Percentiles rank a stretch among this genome's conserved stretches.
These are phyloP conservation scores for Apiospora malaysiana DNA, from an alignment of 2,329 filamentous ascomycete genomes.

Conservation along the genomic window DNA sequence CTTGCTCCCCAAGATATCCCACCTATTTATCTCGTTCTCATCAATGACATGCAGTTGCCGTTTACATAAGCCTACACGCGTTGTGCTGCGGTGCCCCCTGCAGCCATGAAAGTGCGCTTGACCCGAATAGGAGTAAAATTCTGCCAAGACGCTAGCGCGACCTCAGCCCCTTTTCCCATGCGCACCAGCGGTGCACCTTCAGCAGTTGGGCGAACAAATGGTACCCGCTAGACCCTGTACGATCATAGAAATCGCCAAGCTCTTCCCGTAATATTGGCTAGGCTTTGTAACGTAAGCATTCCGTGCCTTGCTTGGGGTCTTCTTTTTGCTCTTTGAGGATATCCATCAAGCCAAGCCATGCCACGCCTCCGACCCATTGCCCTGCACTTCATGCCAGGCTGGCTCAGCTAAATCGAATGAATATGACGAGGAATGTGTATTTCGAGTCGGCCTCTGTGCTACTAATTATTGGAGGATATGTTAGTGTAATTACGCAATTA, in stretches of 20 bases:
- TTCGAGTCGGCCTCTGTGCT: too few relatives aligned
- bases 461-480: too few relatives aligned
- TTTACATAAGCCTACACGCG: neutral
- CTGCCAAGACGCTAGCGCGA: constrained; percentile 22
- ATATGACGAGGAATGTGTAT: too few relatives aligned
- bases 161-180: neutral
- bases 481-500: too few relatives aligned
- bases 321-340: neutral
- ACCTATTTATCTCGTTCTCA: neutral
- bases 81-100: neutral
- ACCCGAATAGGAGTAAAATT: constrained; percentile 13
- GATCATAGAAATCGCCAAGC: neutral
- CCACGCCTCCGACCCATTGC: too few relatives aligned
- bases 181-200: neutral
- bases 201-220: neutral
- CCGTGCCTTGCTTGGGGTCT: neutral
- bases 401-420: too few relatives aligned
- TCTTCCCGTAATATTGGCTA: neutral
- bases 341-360: neutral
- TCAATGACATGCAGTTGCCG: neutral
- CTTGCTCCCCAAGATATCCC: neutral
- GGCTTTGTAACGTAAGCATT: neutral
- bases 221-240: neutral
- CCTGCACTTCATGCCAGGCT: too few relatives aligned
- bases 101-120: neutral